Conservation (phyloP, 2,329 filamentous ascomycete species). For the Tolypocladium amazonense region DNA sequence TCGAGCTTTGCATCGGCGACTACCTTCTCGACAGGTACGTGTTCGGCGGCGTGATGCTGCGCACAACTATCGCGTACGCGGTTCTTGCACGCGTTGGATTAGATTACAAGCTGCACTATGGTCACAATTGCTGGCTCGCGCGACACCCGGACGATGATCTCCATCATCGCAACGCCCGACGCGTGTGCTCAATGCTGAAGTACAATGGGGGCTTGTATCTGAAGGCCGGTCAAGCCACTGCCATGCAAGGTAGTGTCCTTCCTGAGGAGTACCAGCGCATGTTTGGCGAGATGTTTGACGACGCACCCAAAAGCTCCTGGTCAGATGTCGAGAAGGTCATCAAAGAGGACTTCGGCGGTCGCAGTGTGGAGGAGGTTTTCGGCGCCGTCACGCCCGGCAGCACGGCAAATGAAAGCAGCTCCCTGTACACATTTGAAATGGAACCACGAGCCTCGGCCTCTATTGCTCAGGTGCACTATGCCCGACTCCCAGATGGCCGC, state of each 20-base stretch:
- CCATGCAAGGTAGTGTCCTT: conserved; percentile 59
- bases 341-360: conserved; percentile 44
- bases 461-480: conserved; percentile 63
- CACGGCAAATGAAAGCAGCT: neutral
- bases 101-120: conserved; percentile 64
- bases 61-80: conserved; percentile 2
- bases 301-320: conserved; percentile 59
- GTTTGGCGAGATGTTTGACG: conserved; percentile 60
- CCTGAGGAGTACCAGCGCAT: conserved; percentile 59
- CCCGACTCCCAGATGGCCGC: conserved; percentile 46
- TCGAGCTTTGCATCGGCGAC: neutral
- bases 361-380: conserved; percentile 53
- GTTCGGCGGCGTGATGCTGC: conserved; percentile 9
- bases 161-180: conserved; percentile 50
- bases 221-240: conserved; percentile 62
- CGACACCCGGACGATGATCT: conserved; percentile 27
- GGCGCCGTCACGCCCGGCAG: conserved; percentile 13
- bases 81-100: conserved; percentile 33
- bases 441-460: conserved; percentile 42
- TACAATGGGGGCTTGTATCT: conserved; percentile 58
- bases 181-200: conserved; percentile 51
- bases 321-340: conserved; percentile 53
- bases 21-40: neutral
- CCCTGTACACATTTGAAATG: neutral
- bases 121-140: conserved; percentile 28